Evolutionary conservation across 106 monocot genomes (phyloP).

Genomic region (Phalaenopsis aphrodite): DNA sequence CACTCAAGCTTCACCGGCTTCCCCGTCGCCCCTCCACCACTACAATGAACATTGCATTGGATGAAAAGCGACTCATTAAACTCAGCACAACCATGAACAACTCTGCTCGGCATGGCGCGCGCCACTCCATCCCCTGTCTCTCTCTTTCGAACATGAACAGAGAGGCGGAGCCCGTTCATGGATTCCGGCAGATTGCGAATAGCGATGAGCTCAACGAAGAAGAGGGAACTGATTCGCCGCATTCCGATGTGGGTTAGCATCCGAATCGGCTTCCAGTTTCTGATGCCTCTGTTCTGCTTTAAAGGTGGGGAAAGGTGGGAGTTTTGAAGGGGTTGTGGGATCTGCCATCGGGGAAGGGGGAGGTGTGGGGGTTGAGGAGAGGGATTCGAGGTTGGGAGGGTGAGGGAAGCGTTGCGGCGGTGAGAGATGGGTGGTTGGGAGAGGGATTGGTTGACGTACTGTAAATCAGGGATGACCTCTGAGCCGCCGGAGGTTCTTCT

Average conservation of each 20-base stretch:
- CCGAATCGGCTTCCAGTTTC: conserved; percentile 70
- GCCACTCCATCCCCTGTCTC: conserved; percentile 48
- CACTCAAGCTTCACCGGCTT: conserved; percentile 64
- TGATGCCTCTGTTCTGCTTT: conserved; percentile 36
- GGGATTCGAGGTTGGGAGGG: conserved; percentile 19
- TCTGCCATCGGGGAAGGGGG: conserved; percentile 36
- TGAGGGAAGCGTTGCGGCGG: conserved; percentile 37
- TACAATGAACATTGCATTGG: conserved; percentile 58
- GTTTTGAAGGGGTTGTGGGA: not conserved
- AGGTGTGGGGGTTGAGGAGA: conserved; percentile 23
- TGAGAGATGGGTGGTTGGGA: conserved; percentile 22
- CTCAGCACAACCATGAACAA: conserved; percentile 48
- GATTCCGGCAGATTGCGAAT: conserved; percentile 51
- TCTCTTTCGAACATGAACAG: conserved; percentile 56
- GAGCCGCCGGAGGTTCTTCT: conserved; percentile 14
- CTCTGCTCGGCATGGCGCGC: conserved; percentile 60
- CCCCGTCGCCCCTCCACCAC: conserved; percentile 33
- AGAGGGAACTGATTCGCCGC: conserved; percentile 48
- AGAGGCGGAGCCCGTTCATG: conserved; percentile 66
- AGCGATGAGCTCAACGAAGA: conserved; percentile 53
- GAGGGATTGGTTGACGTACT: conserved; percentile 29
- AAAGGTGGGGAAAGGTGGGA: not conserved
- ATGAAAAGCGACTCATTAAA: conserved; percentile 66
- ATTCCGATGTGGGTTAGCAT: conserved; percentile 58
- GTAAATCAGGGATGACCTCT: conserved; percentile 37